Base-by-base conservation (phyloP, 225 moss, liverwort and hornwort species). In the Ulota crispa region DNA sequence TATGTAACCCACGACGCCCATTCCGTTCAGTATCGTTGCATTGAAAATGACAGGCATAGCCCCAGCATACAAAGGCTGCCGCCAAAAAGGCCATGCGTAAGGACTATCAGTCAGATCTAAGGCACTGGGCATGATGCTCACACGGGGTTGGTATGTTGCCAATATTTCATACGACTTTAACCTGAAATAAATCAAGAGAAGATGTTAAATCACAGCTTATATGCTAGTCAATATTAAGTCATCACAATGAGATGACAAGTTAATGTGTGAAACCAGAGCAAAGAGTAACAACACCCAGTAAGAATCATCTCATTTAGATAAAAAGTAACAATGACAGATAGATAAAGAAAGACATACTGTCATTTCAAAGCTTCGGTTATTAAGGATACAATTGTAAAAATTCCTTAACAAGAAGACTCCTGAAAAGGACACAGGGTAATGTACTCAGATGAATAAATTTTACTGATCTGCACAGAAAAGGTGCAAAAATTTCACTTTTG, bases 1-100 rank as follows among this genome's bases (percentile, higher is more conserved):
- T 62, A 97, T 73, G 77, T 95, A 95, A 79, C 97, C 93, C 75
- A 93, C 95, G 27, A 94, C 93, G 73, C 92, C 97, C 97, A 97
- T 95, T 77, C 95, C 97, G 81, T 95, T 97, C 71, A 97, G 62
- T 36, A 97, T 95, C 27, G 97, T 97, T 27, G 95, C 93, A 64
- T 97, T 95, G 57, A 95, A 97, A 34, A 95, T 97, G 60, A 93
- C 76, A 15, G 95, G 97, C 97, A 97, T 97, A 18, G 95, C 91
- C 84, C 93, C 95, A 68, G 95, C 88, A 75, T 97, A 97, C 72
- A 97, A 81, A 43, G 97, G 87, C 82, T 97, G 95, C 70, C 95
- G 93, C 87, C 95, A 97, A 78, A 97, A 97, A 43, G 97, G 97
- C 95, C 97, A 97, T 19, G 90, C 54, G 47, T 97, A 97, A 64